These are phyloP conservation scores for Phalaenopsis aphrodite DNA, from an alignment of 106 monocot genomes.

Conservation along the genomic window DNA sequence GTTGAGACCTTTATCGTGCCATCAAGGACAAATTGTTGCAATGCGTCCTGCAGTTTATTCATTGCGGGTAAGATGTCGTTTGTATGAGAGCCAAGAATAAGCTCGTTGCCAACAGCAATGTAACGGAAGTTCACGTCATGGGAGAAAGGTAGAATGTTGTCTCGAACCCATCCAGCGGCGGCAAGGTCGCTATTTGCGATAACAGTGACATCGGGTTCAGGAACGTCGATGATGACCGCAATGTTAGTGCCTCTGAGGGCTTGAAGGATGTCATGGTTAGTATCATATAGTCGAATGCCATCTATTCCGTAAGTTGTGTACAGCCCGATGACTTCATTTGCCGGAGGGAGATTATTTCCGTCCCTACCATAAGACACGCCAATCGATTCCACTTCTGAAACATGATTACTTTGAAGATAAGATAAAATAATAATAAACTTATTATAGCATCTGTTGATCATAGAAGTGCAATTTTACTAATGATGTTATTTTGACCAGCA, in stretches of 20 bases:
- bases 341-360: slow-evolving; percentile 44
- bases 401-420: no score
- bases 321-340: slow-evolving; percentile 20
- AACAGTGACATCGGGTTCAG: slow-evolving; percentile 8
- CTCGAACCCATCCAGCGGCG: slow-evolving; percentile 33
- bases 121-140: slow-evolving; percentile 2
- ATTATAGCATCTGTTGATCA: no score
- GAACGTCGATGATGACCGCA: slow-evolving; percentile 29
- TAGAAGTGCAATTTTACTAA: no score
- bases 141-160: slow-evolving; percentile 10
- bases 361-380: slow-evolving; percentile 45
- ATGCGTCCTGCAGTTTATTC: slow-evolving; percentile 1
- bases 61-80: slow-evolving; percentile 9
- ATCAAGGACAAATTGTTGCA: background rate
- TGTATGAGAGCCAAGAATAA: background rate
- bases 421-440: no score
- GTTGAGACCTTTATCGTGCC: slow-evolving; percentile 6
- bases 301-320: slow-evolving; percentile 31
- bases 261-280: slow-evolving; percentile 12
- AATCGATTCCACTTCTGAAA: background rate
- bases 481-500: no score
- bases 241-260: slow-evolving; percentile 41
- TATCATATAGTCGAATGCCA: slow-evolving; percentile 35
- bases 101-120: slow-evolving; percentile 9
- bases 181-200: slow-evolving; percentile 12